Evolutionary conservation across 1,139 yeast species (phyloP).

Genomic region (Diutina neorugosa): DNA sequence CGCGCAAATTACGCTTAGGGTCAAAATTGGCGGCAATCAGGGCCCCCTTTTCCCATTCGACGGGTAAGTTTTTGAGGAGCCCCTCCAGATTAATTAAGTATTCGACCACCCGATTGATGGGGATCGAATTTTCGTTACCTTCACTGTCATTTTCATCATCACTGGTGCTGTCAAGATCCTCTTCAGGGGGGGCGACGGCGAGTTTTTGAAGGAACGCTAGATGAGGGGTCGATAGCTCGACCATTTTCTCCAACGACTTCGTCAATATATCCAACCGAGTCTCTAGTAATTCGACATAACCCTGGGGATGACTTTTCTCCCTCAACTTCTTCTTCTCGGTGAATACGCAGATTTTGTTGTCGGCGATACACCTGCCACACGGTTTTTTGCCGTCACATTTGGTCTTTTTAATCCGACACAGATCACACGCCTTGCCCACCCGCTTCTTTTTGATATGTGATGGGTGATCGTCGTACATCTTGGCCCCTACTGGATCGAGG

Average conservation of each 20-base stretch:
- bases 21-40: conserved; percentile 22
- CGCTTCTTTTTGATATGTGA: conserved; percentile 38
- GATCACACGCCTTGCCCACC: conserved; percentile 75
- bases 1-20: not conserved
- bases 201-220: conserved; percentile 19
- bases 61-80: conserved; percentile 24
- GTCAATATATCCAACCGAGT: conserved; percentile 53
- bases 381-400: conserved; percentile 75
- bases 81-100: conserved; percentile 27
- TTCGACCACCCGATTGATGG: conserved; percentile 39
- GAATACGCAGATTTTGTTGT: conserved; percentile 66
- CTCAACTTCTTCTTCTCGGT: conserved; percentile 52
- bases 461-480: conserved; percentile 2
- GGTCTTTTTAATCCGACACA: conserved; percentile 64
- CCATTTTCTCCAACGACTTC: conserved; percentile 35
- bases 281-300: conserved; percentile 62
- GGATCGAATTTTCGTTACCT: conserved; percentile 16
- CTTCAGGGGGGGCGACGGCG: conserved; percentile 4
- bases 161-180: not conserved
- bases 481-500: not conserved
- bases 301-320: conserved; percentile 51
- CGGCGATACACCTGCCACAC: conserved; percentile 54
- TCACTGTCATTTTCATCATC: conserved; percentile 6
- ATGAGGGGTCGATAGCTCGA: conserved; percentile 24
- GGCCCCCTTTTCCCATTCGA: conserved; percentile 36